Evolutionary conservation across 2,329 filamentous ascomycete species (phyloP), one percentile per base, ranked within the genome.

Genomic region (Harringtonia aguacate): DNA sequence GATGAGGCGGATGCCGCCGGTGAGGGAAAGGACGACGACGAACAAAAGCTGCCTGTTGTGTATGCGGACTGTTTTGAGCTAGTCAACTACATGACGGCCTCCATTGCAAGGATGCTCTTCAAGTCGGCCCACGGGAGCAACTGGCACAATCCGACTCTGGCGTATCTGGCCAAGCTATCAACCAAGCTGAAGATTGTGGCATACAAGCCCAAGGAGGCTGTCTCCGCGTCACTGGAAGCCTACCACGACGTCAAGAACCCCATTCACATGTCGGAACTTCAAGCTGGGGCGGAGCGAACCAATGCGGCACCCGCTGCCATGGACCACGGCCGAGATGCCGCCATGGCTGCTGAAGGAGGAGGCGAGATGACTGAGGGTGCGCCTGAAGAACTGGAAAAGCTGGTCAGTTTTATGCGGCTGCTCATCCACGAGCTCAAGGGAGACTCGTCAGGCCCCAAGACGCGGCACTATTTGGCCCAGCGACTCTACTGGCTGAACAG

Each of bases 101-200:
- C 28, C 28, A 29, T 41, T 12, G 39, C 39, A 4, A 20, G 39
- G 17, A 30, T 41, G 39, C 28, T 41, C 13, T 41, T 17, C 28
- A 30, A 22, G 17, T 28, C 28, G 8, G 39, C 39, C 4, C 18
- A 21, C 13, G 39, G 39, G 8, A 21, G 10, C 2, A 18, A 21
- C 6, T 41, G 39, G 39, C 17, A 22, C 28, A 21, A 21, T 4
- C 17, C 6, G 12, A 33, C 18, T 4, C 10, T 41, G 10, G 29
- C 30, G 4, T 18, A 18, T 22, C 14, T 41, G 17, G 39, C 39
- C 28, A 41, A 41, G 39, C 10, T 33, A n/a, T 31, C 39, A 20
- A 34, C 39, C 17, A 41, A 41, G 39, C 17, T 41, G n/a, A 41
- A 41, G 39, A 22, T 41, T 8, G 28, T 41, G 28, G 28, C 39